Conservation (phyloP, 805 yeast genomes). For the Pichia sporocuriosa region DNA sequence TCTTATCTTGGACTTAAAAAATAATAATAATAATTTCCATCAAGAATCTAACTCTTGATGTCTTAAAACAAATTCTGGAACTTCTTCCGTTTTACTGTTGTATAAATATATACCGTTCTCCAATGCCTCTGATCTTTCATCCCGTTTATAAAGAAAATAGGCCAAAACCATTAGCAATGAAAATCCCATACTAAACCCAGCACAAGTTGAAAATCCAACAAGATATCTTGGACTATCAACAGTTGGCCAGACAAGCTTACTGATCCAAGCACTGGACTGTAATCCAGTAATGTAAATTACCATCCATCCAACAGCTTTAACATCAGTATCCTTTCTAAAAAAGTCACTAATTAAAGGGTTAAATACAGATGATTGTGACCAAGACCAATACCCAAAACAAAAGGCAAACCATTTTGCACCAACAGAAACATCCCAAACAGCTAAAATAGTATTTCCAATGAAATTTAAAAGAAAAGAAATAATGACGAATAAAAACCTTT, state of each 20-base stretch:
- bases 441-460: conserved; percentile 46
- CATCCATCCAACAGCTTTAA: conserved; percentile 51
- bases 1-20: no score
- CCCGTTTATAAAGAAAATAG: conserved; percentile 40
- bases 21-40: no score
- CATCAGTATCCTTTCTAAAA: conserved; percentile 48
- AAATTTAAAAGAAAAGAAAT: conserved; percentile 49
- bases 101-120: conserved; percentile 44
- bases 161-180: conserved; percentile 16
- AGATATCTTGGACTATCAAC: conserved; percentile 50
- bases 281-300: conserved; percentile 46
- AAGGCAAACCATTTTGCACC: conserved; percentile 63
- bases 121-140: conserved; percentile 40
- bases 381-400: conserved; percentile 51
- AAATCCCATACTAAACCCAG: conserved; percentile 30
- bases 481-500: conserved; percentile 49
- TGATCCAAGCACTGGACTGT: conserved; percentile 32
- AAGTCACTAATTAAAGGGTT: conserved; percentile 55
- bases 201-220: conserved; percentile 46
- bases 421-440: conserved; percentile 52
- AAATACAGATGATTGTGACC: conserved; percentile 57
- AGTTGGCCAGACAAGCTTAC: conserved; percentile 36
- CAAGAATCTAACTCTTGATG: background rate
- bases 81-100: conserved; percentile 24
- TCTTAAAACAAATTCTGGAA: conserved; percentile 3